A percentile compares a stretch with the other conserved stretches of the same genome.
Conservation (phyloP, 1,284 basidiomycete genomes). For the Ceratobasidium sp. region DNA sequence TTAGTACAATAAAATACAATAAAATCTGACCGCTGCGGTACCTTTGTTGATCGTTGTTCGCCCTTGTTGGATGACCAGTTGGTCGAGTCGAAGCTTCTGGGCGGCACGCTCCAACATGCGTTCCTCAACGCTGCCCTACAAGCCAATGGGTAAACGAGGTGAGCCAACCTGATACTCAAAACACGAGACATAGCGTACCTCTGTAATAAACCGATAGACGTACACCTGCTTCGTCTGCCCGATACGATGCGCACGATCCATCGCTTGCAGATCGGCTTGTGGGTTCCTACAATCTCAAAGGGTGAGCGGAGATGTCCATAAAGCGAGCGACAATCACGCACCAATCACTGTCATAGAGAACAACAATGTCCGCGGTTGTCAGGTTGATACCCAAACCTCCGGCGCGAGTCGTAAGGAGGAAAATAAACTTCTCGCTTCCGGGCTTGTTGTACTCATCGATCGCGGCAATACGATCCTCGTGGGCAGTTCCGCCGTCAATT, state of each 20-base stretch:
- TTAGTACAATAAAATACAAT: not conserved
- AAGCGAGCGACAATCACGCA: conserved; percentile 49
- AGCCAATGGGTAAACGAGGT: conserved; percentile 2
- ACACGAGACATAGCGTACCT: conserved; percentile 54
- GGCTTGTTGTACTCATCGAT: conserved; percentile 99
- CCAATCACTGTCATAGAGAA: conserved; percentile 99
- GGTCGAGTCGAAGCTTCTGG: conserved; percentile 94
- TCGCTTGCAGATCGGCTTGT: conserved; percentile 97
- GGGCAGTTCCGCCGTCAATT: conserved; percentile 94
- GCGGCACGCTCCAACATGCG: conserved; percentile 96
- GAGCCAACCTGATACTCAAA: not conserved
- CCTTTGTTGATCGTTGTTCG: conserved; percentile 71
- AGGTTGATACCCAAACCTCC: conserved; percentile 98
- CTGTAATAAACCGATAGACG: conserved; percentile 97
- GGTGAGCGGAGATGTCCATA: not conserved
- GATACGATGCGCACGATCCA: conserved; percentile 99
- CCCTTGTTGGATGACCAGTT: conserved; percentile 97
- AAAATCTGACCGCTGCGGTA: conserved; percentile 47
- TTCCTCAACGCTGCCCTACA: conserved; percentile 86
- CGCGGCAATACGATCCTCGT: conserved; percentile 93
- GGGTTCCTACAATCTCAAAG: conserved; percentile 73
- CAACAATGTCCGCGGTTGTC: conserved; percentile 93
- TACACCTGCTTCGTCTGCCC: conserved; percentile 99
- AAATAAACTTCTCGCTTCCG: conserved; percentile 94
- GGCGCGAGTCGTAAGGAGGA: conserved; percentile 96